These are phyloP conservation scores for Cercospora sp. DNA, from an alignment of 2,329 filamentous ascomycete genomes.

Conservation along the genomic window DNA sequence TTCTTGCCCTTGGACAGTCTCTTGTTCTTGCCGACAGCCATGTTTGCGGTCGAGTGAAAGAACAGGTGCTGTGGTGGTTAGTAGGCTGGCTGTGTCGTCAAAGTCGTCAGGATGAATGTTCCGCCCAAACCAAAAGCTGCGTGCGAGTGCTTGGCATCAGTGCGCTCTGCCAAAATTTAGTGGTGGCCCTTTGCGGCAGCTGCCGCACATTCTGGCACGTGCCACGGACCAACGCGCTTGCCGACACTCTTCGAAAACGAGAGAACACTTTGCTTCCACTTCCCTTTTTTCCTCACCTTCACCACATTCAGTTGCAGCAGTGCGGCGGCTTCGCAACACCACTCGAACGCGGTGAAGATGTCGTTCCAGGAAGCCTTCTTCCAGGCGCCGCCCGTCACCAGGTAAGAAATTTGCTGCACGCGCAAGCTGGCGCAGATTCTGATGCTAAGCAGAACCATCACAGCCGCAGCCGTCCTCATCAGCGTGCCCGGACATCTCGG, in stretches of 20 bases:
- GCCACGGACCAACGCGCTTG: neutral
- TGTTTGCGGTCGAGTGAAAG: slow-evolving; percentile 37
- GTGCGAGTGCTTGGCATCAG: slow-evolving; percentile 4
- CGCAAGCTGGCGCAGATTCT: slow-evolving; percentile 38
- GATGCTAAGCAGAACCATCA: slow-evolving; percentile 65
- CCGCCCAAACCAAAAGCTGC: slow-evolving; percentile 1
- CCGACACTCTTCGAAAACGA: neutral
- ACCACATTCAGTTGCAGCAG: slow-evolving; percentile 6
- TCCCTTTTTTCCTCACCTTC: neutral
- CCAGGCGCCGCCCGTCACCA: slow-evolving; percentile 65
- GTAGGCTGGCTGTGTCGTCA: slow-evolving; percentile 14
- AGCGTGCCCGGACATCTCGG: slow-evolving; percentile 63
- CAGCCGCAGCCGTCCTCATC: slow-evolving; percentile 62
- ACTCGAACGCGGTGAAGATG: slow-evolving; percentile 13
- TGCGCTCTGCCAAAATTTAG: neutral
- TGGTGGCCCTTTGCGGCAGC: neutral
- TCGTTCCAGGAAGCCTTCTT: slow-evolving; percentile 43
- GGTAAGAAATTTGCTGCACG: slow-evolving; percentile 49
- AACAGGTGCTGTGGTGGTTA: slow-evolving; percentile 28
- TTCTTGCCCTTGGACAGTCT: slow-evolving; percentile 99
- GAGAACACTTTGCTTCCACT: slow-evolving; percentile 14
- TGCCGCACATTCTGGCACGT: neutral
- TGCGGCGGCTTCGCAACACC: neutral
- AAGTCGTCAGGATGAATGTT: slow-evolving; percentile 4
- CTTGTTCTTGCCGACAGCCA: slow-evolving; percentile 98